A percentile compares a stretch with the other conserved stretches of the same genome.
Conservation (phyloP, 2,329 filamentous ascomycete genomes). For the Penicillium sumatraense region DNA sequence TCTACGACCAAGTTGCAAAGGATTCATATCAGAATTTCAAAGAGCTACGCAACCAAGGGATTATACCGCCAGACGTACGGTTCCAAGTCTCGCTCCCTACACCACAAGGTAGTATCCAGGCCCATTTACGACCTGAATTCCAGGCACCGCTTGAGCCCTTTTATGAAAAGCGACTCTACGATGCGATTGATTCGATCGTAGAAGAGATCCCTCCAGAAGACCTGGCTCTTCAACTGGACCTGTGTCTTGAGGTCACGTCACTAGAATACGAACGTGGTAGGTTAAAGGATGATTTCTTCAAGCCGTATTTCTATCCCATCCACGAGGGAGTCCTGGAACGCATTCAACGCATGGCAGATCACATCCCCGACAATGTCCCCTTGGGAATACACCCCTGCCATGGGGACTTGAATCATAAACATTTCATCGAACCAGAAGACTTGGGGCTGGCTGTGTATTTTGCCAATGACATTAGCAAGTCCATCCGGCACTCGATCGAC, state of each 20-base stretch:
- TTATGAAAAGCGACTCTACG: no score
- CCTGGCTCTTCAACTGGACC: slow-evolving; percentile 40
- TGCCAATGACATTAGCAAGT: background rate
- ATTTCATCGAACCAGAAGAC: background rate
- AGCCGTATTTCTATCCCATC: background rate
- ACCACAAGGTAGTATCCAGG: no score
- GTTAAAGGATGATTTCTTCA: slow-evolving; percentile 33
- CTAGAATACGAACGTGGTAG: slow-evolving; percentile 15
- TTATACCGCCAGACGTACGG: no score
- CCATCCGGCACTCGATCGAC: slow-evolving; percentile 11
- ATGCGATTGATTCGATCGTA: no score
- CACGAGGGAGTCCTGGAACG: background rate
- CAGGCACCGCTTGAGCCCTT: no score
- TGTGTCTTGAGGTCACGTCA: slow-evolving; percentile 27
- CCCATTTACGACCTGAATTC: no score
- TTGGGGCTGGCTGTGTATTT: background rate
- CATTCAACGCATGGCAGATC: background rate
- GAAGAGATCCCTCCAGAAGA: no score
- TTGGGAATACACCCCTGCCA: background rate
- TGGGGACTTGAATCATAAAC: background rate
- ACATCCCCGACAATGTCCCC: background rate
- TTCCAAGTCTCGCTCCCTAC: no score
- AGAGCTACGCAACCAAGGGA: no score
- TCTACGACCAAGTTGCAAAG: no score
- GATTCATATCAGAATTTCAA: no score